phyloP scores from a whole-genome alignment of 257 asterid species.

The Thymus mandschuricus region DNA sequence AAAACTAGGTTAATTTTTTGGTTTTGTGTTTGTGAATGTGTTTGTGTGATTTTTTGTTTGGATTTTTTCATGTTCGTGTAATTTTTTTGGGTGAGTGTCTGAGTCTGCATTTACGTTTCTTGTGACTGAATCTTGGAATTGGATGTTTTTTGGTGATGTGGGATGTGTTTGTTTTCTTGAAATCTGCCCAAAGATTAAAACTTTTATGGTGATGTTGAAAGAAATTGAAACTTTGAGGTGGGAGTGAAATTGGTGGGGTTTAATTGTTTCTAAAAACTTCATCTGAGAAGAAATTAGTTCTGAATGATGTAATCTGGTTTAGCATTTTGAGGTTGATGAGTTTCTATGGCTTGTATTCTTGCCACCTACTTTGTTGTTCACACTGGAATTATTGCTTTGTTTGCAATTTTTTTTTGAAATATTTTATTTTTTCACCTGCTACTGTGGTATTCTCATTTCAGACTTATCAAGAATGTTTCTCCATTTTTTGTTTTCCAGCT shows the following conservation, averaged over 20 bases:
- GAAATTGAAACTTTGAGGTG: constrained; percentile 20
- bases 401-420: constrained; percentile 7
- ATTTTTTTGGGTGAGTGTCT: background rate
- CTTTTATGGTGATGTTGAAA: constrained; percentile 22
- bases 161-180: constrained; percentile 36
- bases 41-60: background rate
- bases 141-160: constrained; percentile 27
- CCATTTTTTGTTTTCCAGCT: background rate
- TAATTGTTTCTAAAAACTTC: constrained; percentile 20
- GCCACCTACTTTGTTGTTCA: background rate
- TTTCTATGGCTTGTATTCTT: background rate
- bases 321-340: constrained; percentile 31
- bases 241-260: constrained; percentile 5
- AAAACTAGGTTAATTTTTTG: background rate
- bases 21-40: constrained; percentile 1
- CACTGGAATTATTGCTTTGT: constrained; percentile 29
- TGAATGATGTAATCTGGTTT: constrained; percentile 19
- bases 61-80: constrained; percentile 1
- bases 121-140: constrained; percentile 34
- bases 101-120: constrained; percentile 21
- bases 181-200: constrained; percentile 29
- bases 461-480: constrained; percentile 15
- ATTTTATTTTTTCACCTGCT: background rate
- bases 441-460: constrained; percentile 1
- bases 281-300: constrained; percentile 6